Conservation (phyloP, 2,329 filamentous ascomycete genomes). For the Hirsutella thompsonii region DNA sequence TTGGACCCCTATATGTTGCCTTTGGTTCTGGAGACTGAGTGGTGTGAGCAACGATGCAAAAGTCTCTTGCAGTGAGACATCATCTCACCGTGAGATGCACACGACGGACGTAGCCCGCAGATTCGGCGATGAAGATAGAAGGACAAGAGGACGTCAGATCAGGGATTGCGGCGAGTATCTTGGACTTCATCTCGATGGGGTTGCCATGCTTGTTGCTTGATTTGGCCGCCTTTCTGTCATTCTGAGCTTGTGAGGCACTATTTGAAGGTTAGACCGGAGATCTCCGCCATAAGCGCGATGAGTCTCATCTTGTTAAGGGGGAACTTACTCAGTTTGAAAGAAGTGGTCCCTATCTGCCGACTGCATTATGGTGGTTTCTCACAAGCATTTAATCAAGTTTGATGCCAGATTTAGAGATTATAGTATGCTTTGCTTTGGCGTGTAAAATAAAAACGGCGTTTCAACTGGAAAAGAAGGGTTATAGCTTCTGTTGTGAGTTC, state of each 20-base stretch:
- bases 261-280: not conserved
- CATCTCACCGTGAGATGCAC: slow-evolving; percentile 24
- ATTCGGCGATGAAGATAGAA: slow-evolving; percentile 71
- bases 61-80: too few species aligned
- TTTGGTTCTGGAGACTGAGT: slow-evolving; percentile 16
- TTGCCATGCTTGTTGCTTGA: slow-evolving; percentile 66
- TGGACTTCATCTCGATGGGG: slow-evolving; percentile 70
- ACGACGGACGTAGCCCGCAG: slow-evolving; percentile 65
- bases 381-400: too few species aligned
- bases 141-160: slow-evolving; percentile 49
- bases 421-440: too few species aligned
- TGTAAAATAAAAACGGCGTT: too few species aligned
- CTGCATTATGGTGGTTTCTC: slow-evolving; percentile 40
- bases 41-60: not conserved
- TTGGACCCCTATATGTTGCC: slow-evolving; percentile 55
- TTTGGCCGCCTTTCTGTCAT: slow-evolving; percentile 54
- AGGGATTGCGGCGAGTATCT: slow-evolving; percentile 61
- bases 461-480: too few species aligned
- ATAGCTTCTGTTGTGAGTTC: too few species aligned
- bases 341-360: slow-evolving; percentile 69
- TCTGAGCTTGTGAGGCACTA: slow-evolving; percentile 36
- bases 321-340: slow-evolving; percentile 77
- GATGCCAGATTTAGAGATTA: too few species aligned
- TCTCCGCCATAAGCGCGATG: too few species aligned
- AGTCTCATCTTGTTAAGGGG: too few species aligned